Percentiles rank a stretch among this genome's conserved stretches.
Evolutionary conservation across 2,329 filamentous ascomycete genomes (phyloP).

Genomic region (Phyllosticta citrichinensis): DNA sequence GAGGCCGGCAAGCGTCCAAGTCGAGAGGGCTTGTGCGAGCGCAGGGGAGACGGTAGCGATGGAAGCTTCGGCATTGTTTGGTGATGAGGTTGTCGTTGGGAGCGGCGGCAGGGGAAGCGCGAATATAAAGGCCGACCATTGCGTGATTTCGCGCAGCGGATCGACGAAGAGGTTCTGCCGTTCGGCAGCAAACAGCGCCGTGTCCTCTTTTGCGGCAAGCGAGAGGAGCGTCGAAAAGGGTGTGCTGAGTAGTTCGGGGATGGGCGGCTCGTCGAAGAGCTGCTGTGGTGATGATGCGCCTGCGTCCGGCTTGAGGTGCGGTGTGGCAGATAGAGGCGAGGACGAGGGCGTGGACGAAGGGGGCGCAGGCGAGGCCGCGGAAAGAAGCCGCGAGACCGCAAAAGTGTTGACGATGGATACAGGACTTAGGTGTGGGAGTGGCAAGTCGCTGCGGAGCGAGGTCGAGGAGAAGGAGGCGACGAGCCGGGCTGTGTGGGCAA

Average conservation of each 20-base stretch:
- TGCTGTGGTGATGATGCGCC: background rate
- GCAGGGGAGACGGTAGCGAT: background rate
- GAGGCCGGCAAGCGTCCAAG: conserved; percentile 46
- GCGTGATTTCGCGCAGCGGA: conserved; percentile 59
- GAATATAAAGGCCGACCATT: conserved; percentile 53
- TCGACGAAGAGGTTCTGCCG: conserved; percentile 94
- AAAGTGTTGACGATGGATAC: background rate
- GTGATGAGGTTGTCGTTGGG: conserved; percentile 14
- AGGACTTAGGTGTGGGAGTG: background rate
- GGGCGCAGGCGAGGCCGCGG: background rate
- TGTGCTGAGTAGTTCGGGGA: background rate
- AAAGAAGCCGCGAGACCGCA: background rate
- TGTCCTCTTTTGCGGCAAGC: conserved; percentile 35
- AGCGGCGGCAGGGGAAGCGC: conserved; percentile 15
- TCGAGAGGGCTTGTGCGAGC: conserved; percentile 10
- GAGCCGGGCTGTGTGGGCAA: background rate
- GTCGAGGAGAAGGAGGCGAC: background rate
- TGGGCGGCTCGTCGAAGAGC: background rate
- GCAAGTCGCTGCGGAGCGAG: background rate
- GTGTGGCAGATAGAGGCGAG: background rate
- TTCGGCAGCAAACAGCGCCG: conserved; percentile 73
- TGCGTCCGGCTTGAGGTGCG: background rate
- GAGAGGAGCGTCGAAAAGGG: conserved; percentile 2
- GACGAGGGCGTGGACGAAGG: conserved; percentile 24
- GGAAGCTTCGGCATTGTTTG: conserved; percentile 11